A percentile compares a stretch with the other conserved stretches of the same genome.
Conservation (phyloP, 768 basidiomycete species). For the Cyathus striatus region DNA sequence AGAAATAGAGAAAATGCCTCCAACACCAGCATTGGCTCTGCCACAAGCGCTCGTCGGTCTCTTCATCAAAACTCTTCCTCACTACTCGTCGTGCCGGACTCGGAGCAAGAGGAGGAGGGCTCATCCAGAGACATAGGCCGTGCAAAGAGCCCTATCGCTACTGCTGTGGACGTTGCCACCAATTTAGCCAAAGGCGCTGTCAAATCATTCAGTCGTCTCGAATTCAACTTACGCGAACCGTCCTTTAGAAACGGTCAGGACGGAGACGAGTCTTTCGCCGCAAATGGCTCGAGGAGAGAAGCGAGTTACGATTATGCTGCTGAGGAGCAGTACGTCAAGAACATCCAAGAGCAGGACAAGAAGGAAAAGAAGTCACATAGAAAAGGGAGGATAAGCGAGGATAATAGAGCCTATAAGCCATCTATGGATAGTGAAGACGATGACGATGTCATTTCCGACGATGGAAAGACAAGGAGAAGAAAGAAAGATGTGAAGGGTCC, state of each 20-base stretch:
- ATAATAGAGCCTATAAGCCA: slow-evolving; percentile 82
- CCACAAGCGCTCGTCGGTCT: slow-evolving; percentile 29
- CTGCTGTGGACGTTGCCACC: slow-evolving; percentile 51
- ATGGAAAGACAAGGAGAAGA: slow-evolving; percentile 48
- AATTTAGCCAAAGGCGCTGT: slow-evolving; percentile 49
- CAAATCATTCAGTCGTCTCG: too few species aligned
- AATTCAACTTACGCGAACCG: too few species aligned
- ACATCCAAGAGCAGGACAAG: slow-evolving; percentile 25
- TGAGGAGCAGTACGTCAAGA: slow-evolving; percentile 65
- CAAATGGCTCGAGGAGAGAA: slow-evolving; percentile 32
- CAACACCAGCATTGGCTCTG: slow-evolving; percentile 10
- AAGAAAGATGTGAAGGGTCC: slow-evolving; percentile 58
- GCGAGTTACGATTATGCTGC: slow-evolving; percentile 74
- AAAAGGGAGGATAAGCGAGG: slow-evolving; percentile 62
- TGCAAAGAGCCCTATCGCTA: slow-evolving; percentile 67
- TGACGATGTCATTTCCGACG: slow-evolving; percentile 53
- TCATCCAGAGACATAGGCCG: slow-evolving; percentile 28
- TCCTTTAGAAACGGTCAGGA: too few species aligned
- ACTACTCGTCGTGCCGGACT: slow-evolving; percentile 59
- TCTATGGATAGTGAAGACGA: slow-evolving; percentile 57
- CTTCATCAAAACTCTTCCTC: slow-evolving; percentile 54
- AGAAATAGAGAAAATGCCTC: slow-evolving; percentile 16
- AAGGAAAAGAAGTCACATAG: slow-evolving; percentile 27
- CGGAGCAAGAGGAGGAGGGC: slow-evolving; percentile 51
- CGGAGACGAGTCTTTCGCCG: slow-evolving; percentile 8